These are phyloP conservation scores for Globisporangium megalacanthum DNA, from an alignment of 352 stramenopile genomes.

Conservation along the genomic window DNA sequence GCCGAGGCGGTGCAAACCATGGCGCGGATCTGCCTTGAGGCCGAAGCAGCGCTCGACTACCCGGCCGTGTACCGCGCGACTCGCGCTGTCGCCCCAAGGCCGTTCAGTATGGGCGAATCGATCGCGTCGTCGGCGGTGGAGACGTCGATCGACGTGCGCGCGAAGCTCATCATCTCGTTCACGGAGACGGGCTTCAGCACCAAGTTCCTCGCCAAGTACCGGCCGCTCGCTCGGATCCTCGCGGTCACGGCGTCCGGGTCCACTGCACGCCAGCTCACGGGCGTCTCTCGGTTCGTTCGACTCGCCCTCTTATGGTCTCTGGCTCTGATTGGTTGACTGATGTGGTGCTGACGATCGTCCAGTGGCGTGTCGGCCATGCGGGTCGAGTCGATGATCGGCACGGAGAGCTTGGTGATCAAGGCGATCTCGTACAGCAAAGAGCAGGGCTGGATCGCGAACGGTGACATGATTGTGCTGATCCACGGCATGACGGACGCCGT, in stretches of 20 bases:
- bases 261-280: conserved; percentile 65
- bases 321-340: neutral
- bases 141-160: conserved; percentile 94
- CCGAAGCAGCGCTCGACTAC: conserved; percentile 81
- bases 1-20: conserved; percentile 94
- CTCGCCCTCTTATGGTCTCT: too few species aligned
- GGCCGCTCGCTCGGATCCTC: conserved; percentile 82
- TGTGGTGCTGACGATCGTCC: neutral
- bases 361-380: conserved; percentile 65
- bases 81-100: conserved; percentile 33
- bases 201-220: conserved; percentile 96
- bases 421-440: conserved; percentile 82
- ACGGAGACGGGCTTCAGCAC: conserved; percentile 94
- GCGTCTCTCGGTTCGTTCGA: conserved; percentile 61
- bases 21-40: conserved; percentile 90
- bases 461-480: conserved; percentile 88
- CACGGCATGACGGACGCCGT: conserved; percentile 85
- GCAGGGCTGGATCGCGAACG: conserved; percentile 69
- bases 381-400: conserved; percentile 73
- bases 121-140: conserved; percentile 97
- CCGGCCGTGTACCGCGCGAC: conserved; percentile 57
- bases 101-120: conserved; percentile 86
- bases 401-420: conserved; percentile 82
- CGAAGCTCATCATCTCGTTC: conserved; percentile 97
- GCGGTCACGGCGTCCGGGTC: conserved; percentile 80